Percentiles rank a stretch among this genome's conserved stretches.
phyloP scores from a whole-genome alignment of 2,329 filamentous ascomycete genomes.

The Ceratocystis cubensis region DNA sequence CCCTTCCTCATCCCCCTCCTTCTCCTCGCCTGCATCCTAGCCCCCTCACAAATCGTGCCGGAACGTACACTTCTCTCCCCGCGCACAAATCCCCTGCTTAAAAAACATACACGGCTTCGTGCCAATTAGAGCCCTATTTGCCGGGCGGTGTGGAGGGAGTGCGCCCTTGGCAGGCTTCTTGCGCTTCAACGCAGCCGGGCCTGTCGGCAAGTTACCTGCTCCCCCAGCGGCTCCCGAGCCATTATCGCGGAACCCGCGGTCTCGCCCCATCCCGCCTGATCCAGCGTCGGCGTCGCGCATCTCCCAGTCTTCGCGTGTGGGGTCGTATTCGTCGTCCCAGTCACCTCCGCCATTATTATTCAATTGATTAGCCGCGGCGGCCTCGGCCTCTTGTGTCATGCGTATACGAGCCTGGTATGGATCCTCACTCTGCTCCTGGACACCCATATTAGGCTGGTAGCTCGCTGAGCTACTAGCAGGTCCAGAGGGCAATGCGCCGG shows the following conservation, averaged over 20 bases:
- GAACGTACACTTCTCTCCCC: constrained; percentile 63
- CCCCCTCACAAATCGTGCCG: constrained; percentile 42
- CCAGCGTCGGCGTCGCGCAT: constrained; percentile 12
- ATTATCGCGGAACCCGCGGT: constrained; percentile 26
- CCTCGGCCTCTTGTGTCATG: constrained; percentile 30
- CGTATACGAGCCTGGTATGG: constrained; percentile 33
- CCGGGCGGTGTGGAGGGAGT: constrained; percentile 33
- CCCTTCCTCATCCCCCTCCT: background rate
- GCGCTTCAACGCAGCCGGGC: constrained; percentile 27
- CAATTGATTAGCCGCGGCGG: constrained; percentile 25
- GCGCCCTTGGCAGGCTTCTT: constrained; percentile 33
- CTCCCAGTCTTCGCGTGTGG: constrained; percentile 22
- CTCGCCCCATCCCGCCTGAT: constrained; percentile 16
- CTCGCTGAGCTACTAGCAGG: constrained; percentile 9
- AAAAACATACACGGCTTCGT: constrained; percentile 60
- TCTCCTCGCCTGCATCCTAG: background rate
- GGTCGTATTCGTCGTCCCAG: constrained; percentile 21
- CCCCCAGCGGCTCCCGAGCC: constrained; percentile 23
- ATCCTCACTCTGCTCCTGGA: constrained; percentile 28
- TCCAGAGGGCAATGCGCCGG: background rate
- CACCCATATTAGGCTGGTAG: constrained; percentile 20
- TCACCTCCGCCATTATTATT: background rate
- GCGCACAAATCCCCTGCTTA: constrained; percentile 57
- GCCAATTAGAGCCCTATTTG: constrained; percentile 47
- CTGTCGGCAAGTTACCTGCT: constrained; percentile 23